phyloP scores from a whole-genome alignment of 768 basidiomycete genomes.

The Russula virescens region DNA sequence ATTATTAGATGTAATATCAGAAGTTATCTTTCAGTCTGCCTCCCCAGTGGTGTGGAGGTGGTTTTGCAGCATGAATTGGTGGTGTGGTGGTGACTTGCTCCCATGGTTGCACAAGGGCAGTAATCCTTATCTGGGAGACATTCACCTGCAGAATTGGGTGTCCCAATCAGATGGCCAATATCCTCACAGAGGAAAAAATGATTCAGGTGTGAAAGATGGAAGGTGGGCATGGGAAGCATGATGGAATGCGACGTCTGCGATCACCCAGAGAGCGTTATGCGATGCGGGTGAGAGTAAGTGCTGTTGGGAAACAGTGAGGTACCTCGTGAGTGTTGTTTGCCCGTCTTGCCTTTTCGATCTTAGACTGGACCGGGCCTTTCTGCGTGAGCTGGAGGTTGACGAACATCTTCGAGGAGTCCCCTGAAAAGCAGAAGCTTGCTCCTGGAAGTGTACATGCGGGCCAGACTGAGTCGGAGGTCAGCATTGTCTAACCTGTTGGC shows the following conservation, averaged over 20 bases:
- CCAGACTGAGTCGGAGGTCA: conserved; percentile 45
- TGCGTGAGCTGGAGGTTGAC: conserved; percentile 64
- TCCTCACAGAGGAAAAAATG: no score
- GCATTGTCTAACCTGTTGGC: conserved; percentile 32
- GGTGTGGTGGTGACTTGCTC: no score
- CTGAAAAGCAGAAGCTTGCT: conserved; percentile 56
- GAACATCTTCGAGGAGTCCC: conserved; percentile 47
- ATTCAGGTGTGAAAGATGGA: no score
- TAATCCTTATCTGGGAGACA: no score
- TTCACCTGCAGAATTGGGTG: no score
- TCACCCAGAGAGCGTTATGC: background rate
- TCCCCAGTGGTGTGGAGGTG: no score
- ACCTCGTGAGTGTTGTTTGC: conserved; percentile 41
- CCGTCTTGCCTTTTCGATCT: conserved; percentile 51
- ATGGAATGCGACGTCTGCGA: background rate
- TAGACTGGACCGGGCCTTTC: conserved; percentile 46
- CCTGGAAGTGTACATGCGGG: conserved; percentile 61
- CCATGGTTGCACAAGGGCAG: no score
- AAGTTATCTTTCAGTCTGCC: no score
- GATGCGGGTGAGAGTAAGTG: background rate
- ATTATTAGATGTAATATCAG: no score
- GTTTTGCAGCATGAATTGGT: no score
- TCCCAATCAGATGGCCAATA: no score
- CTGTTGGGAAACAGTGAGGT: conserved; percentile 24
- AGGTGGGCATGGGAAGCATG: no score